Base-by-base conservation (phyloP, 345 rosid genomes). In the Laguncularia racemosa region DNA sequence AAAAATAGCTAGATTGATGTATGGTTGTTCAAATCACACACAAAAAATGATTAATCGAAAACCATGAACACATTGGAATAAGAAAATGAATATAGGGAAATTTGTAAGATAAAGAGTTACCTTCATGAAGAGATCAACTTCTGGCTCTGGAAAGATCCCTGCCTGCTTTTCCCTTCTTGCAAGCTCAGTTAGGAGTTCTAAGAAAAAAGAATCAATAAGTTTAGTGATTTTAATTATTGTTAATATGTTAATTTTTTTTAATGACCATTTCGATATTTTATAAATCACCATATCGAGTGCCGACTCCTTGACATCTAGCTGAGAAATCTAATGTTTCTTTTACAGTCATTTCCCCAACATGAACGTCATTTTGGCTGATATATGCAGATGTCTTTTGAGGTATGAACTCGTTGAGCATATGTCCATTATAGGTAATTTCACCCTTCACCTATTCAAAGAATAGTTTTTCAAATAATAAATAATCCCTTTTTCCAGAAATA, bases 321-420 rank as follows among this genome's bases (percentile, higher is more conserved):
- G 97, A 92, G 72, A 92, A 92, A 72, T 92, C 97, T 1, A 92
- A 68, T 21, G 97, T 92, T 76, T 92, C 99, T 76, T 80, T 84
- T 6, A 92, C 99, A 0, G 97, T 92, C 97, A 92, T 83, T 33
- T 78, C 87, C 65, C 91, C 99, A 4, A 82, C 68, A 60, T 92
- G 99, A 65, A 85, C 89, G 70, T 92, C 99, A 46, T 92, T 84
- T 73, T 89, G 99, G 60, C 99, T 86, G 48, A 92, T 89, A 53
- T 86, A 92, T 0, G 96, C 99, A 2, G 99, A 85, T 33, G 97
- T 83, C 65, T 92, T 92, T 56, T 69, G 81, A 4, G 98, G 85
- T 15, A 83, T 88, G 68, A 92, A 80, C 54, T 92, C 93, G 9
- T 80, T 69, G 1, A 89, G 57, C 23, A 47, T 72, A 50, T 83